These are phyloP conservation scores for Didymella exigua DNA, from an alignment of 2,329 filamentous ascomycete genomes.

Conservation along the genomic window DNA sequence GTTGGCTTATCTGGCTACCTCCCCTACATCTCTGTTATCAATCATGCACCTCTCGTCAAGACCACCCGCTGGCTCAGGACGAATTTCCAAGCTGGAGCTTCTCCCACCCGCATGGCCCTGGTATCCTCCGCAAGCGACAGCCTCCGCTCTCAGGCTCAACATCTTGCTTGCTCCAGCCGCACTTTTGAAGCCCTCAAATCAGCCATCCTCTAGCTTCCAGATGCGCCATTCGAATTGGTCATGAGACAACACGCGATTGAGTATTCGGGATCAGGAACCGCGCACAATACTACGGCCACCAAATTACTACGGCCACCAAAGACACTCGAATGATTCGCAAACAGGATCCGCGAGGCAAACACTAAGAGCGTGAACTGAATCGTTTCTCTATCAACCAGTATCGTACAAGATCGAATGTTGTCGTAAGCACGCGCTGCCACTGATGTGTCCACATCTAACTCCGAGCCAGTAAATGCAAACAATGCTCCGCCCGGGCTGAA, in stretches of 20 bases:
- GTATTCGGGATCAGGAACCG: too few species aligned
- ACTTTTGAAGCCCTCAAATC: background rate
- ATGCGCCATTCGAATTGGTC: background rate
- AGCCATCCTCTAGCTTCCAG: background rate
- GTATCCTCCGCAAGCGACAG: background rate
- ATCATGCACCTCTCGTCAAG: background rate
- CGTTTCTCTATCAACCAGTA: constrained; percentile 9
- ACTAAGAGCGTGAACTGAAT: constrained; percentile 2
- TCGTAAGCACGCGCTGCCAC: background rate
- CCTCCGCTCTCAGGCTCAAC: background rate
- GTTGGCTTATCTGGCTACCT: background rate
- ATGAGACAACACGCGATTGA: background rate
- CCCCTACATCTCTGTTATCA: background rate
- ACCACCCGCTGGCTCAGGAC: background rate
- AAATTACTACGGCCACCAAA: too few species aligned
- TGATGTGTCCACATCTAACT: constrained; percentile 15
- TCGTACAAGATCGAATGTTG: constrained; percentile 17
- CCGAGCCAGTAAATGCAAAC: constrained; percentile 30
- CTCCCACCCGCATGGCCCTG: background rate
- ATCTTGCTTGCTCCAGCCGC: background rate
- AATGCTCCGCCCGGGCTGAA: constrained; percentile 22
- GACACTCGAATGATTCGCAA: too few species aligned
- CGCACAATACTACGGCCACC: too few species aligned
- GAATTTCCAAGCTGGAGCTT: too few species aligned
- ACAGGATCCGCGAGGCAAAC: too few species aligned